Conservation (phyloP, 805 yeast genomes). For the Myxozyma nipponensis region DNA sequence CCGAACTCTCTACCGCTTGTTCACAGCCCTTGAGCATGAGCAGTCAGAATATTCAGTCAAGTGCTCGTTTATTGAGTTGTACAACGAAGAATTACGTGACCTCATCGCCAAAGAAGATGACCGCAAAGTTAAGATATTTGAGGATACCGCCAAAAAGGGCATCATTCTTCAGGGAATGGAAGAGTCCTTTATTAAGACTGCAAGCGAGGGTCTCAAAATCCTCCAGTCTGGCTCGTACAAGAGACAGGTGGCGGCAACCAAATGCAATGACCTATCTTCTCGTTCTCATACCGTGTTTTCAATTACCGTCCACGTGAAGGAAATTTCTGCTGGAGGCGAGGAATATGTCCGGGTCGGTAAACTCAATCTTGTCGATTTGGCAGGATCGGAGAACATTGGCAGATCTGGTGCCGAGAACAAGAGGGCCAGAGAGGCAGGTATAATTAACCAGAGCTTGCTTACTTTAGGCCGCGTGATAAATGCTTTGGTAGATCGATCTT, state of each 20-base stretch:
- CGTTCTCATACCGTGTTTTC: slow-evolving; percentile 80
- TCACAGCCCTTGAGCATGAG: slow-evolving; percentile 43
- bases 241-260: slow-evolving; percentile 74
- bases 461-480: slow-evolving; percentile 89
- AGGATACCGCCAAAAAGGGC: slow-evolving; percentile 45
- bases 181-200: slow-evolving; percentile 48
- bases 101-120: slow-evolving; percentile 47
- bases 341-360: slow-evolving; percentile 57
- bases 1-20: slow-evolving; percentile 53
- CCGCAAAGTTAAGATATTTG: slow-evolving; percentile 55
- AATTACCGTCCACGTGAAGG: slow-evolving; percentile 55
- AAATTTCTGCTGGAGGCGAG: slow-evolving; percentile 47
- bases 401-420: slow-evolving; percentile 83
- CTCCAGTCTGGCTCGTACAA: slow-evolving; percentile 56
- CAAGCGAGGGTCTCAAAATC: slow-evolving; percentile 49
- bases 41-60: slow-evolving; percentile 62
- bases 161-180: slow-evolving; percentile 57
- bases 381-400: slow-evolving; percentile 88
- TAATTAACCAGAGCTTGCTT: slow-evolving; percentile 81
- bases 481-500: slow-evolving; percentile 55
- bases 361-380: slow-evolving; percentile 83
- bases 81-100: slow-evolving; percentile 81
- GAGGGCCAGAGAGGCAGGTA: slow-evolving; percentile 90
- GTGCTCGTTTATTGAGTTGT: slow-evolving; percentile 77
- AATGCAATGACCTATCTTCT: slow-evolving; percentile 70